These are phyloP conservation scores for Malassezia dermatis DNA, from an alignment of 1,284 basidiomycete genomes.

Conservation along the genomic window DNA sequence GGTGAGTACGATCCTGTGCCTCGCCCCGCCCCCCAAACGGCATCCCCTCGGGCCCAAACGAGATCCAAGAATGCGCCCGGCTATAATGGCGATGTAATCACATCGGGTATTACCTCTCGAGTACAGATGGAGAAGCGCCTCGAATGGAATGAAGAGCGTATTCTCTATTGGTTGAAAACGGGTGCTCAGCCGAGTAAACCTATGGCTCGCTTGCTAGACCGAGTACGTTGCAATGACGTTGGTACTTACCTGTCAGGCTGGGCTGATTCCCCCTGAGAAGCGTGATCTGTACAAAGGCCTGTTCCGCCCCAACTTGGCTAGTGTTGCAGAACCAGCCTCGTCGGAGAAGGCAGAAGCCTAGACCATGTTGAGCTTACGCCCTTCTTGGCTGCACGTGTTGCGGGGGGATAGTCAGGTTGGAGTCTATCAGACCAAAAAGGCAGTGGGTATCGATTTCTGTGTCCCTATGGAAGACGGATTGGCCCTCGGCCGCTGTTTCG, in stretches of 20 bases:
- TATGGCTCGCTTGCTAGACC: constrained; percentile 66
- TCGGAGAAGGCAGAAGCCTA: neutral
- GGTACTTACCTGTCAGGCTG: constrained; percentile 5
- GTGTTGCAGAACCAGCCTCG: neutral
- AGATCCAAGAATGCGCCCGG: constrained; percentile 14
- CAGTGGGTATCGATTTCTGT: neutral
- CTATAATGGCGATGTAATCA: constrained; percentile 29
- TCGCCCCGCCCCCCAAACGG: constrained; percentile 13
- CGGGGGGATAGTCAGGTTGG: neutral
- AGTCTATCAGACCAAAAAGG: neutral
- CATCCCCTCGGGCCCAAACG: neutral
- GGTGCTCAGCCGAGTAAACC: constrained; percentile 73
- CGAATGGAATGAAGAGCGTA: constrained; percentile 79
- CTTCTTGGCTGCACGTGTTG: neutral
- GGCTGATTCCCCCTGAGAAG: constrained; percentile 15
- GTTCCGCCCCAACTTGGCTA: neutral
- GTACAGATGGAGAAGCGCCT: constrained; percentile 58
- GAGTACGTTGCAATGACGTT: constrained; percentile 55
- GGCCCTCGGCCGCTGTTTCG: neutral
- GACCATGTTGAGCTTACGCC: neutral
- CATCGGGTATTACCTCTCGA: constrained; percentile 18
- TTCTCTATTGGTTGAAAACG: constrained; percentile 75
- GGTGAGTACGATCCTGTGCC: constrained; percentile 71
- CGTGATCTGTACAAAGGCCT: constrained; percentile 4
- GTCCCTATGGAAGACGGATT: neutral